phyloP scores from a whole-genome alignment of 768 basidiomycete species.

The Rhodocollybia butyracea region DNA sequence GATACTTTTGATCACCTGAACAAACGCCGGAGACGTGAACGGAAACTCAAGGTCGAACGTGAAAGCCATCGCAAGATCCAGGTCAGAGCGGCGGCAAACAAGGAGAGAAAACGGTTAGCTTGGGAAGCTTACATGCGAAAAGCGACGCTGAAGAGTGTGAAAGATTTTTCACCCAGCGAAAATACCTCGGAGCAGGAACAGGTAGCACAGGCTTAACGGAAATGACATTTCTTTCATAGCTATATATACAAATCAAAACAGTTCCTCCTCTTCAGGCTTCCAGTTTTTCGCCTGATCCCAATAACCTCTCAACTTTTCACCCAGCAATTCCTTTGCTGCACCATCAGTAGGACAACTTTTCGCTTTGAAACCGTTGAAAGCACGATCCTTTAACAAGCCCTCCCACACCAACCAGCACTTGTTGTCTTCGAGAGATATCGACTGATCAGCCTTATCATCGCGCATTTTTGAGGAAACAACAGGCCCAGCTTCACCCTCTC shows the following conservation, averaged over 20 bases:
- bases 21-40: constrained; percentile 44
- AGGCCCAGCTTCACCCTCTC: constrained; percentile 29
- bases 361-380: constrained; percentile 77
- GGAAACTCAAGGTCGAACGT: constrained; percentile 41
- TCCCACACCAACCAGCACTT: constrained; percentile 92
- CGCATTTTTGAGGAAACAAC: constrained; percentile 29
- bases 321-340: constrained; percentile 82
- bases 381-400: constrained; percentile 79
- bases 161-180: no score
- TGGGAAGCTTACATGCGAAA: background rate
- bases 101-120: background rate
- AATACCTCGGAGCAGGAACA: background rate
- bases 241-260: no score
- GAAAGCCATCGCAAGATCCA: constrained; percentile 34
- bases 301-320: constrained; percentile 80
- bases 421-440: constrained; percentile 76
- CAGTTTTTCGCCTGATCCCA: constrained; percentile 96
- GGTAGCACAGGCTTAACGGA: no score
- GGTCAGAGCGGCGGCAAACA: background rate
- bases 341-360: constrained; percentile 82
- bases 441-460: constrained; percentile 25
- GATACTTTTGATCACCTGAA: constrained; percentile 58
- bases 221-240: no score
- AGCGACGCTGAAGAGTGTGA: background rate
- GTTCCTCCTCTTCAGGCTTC: constrained; percentile 78